Evolutionary conservation across 352 stramenopile species (phyloP), one percentile per base, ranked within the genome.

Genomic region (Albugo candida): DNA sequence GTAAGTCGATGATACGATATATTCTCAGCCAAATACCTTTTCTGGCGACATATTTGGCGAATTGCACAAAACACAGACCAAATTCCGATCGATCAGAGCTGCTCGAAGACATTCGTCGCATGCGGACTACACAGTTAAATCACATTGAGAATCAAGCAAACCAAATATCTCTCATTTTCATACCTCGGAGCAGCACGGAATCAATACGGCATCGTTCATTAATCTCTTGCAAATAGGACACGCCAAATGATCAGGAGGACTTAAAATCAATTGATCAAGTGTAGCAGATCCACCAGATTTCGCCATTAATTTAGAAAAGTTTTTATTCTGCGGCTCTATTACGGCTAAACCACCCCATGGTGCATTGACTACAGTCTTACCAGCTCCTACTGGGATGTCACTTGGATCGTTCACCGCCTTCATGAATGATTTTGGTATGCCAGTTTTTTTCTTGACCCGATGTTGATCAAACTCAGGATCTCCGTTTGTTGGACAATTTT

Each of bases 221-320:
- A 91, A 61, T 44, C 70, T 67, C 67, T 82, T 88, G 70, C 78
- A 91, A 62, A 91, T 58, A 47, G 73, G 78, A 70, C 78, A 91
- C 65, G 78, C 75, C 54, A 91, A 80, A 57, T 91, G 78, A 61
- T 84, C 73, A 61, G 78, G 78, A 65, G 78, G 78, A 65, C 83
- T 87, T 56, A 70, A 79, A 68, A 86, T 84, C 64, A 86, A 83
- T 75, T 91, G 75, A 60, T 91, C 78, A 73, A 91, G 75, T 45
- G 75, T 86, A 62, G 78, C 73, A 64, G 74, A 85, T 63, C 78
- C 75, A 70, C 78, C 78, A 54, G 75, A 87, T 55, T 75, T 76
- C 53, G 70, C 70, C 67, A 91, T 83, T 79, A 86, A 81, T 83
- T 91, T 91, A 79, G 70, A 80, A 67, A 91, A 91, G 58, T 87